These are phyloP conservation scores for Blattamonas nauphoetae DNA, from an alignment of 78 protist genomes.

Conservation along the genomic window DNA sequence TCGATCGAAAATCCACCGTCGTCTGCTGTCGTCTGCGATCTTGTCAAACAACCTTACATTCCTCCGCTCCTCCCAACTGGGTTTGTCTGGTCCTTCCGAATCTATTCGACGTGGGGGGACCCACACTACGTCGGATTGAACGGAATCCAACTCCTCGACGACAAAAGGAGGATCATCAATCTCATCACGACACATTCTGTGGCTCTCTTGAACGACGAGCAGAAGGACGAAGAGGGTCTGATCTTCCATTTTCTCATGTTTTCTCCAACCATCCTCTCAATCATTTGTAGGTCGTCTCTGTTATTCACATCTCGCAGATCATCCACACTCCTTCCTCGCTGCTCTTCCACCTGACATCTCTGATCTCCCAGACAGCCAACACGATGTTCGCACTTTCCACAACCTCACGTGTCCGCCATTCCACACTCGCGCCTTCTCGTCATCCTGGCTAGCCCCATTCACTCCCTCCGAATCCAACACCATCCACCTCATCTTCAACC, in stretches of 20 bases:
- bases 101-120: constrained; percentile 64
- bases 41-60: not conserved
- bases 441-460: constrained; percentile 56
- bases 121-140: constrained; percentile 57
- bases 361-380: not conserved
- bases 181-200: too few species aligned
- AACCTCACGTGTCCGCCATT: constrained; percentile 27
- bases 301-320: too few species aligned
- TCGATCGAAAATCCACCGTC: not conserved
- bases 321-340: too few species aligned
- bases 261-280: too few species aligned
- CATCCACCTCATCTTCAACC: constrained; percentile 20
- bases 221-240: too few species aligned
- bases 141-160: constrained; percentile 59
- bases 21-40: not conserved
- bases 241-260: too few species aligned
- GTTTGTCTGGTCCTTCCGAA: constrained; percentile 2
- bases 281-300: too few species aligned
- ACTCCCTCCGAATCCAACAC: constrained; percentile 19
- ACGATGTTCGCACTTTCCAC: constrained; percentile 12
- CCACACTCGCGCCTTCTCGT: constrained; percentile 26
- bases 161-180: too few species aligned
- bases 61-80: not conserved
- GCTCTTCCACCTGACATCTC: not conserved
- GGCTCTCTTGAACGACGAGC: too few species aligned